Evolutionary conservation across 495 filamentous ascomycete genomes (phyloP), one percentile per base, ranked within the genome.

Genomic region (Friedmanniomyces endolithicus): DNA sequence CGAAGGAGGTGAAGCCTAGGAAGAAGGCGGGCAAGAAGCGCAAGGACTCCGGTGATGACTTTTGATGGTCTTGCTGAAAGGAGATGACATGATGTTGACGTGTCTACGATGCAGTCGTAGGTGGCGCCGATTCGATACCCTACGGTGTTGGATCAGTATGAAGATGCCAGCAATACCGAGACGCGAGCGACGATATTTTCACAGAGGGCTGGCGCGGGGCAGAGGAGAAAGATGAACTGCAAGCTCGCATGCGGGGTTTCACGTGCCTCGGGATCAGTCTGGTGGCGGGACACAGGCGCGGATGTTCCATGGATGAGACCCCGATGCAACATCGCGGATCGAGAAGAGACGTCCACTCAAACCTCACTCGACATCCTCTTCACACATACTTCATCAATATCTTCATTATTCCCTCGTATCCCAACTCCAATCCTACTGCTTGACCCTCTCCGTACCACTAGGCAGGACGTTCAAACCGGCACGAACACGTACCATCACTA

Each of bases 21-120:
- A 58, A 43, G 59, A 37, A 29, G 27, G 52, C 35, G 22, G 37
- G 50, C 2, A 58, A 52, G 59, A 62, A 56, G 51, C 49, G 51
- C 23, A 58, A 58, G 59, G 59, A 55, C 11, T 50, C 47, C 4
- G 47, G 47, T 14, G 47, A 50, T 34, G 47, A 50, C 29, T 17
- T 50, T 9, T 50, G 47, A 50, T n/a, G 11, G 29, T 14, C 24
- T 14, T 41, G 33, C 33, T 35, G 33, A 16, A 41, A 16, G 16
- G 37, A 48, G 22, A 48, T 20, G 22, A 9, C 9, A 31, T 31
- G 27, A 31, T 31, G 4, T 31, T 31, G 27, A 31, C 27, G 27
- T 31, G 27, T 31, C 27, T 31, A 3, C 27, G 27, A 31, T 31
- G 27, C 27, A 31, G 27, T 31, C n/a, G n/a, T n/a, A n/a, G n/a